Base-by-base conservation (phyloP, 495 filamentous ascomycete genomes). In the Aspergillus ostianus region DNA sequence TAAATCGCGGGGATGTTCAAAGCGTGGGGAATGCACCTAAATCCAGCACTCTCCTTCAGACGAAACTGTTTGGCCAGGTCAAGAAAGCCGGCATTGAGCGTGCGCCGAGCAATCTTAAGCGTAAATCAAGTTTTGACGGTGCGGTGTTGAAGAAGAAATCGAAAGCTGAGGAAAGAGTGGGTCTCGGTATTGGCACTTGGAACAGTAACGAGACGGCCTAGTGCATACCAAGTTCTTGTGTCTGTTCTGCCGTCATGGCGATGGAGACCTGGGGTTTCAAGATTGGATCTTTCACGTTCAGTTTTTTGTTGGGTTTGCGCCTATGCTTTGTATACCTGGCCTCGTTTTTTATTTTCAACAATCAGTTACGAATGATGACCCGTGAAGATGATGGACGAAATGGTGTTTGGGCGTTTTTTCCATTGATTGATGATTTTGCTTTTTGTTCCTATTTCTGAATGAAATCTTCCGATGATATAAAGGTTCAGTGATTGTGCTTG, bases 61-160 rank as follows among this genome's bases (percentile, higher is more conserved):
- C 82, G 17, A 90, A 87, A 69, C 68, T 91, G n/a, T 88, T 87
- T 67, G 85, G 85, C 0, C 82, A 85, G 18, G 74, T 89, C 47
- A 84, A 80, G 60, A 90, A 90, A 71, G 70, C 79, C n/a, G 75
- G 75, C 20, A 64, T 75, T 47, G 77, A 76, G 9, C 74, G 68
- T 41, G 71, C 73, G 23, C 46, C 53, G 29, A 60, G 56, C 45
- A 62, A 60, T 21, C 80, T 77, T 55, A 90, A 90, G 78, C 81
- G 87, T 51, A 86, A 85, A 69, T 80, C 79, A 55, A 80, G 71
- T 63, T 77, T 73, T 60, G 77, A 80, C 20, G 71, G 70, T 41
- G 73, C 73, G 61, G 77, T 80, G 48, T 73, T 72, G n/a, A 90
- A 90, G 75, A 89, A 83, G 75, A 89, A 83, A 76, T 69, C 82